These are phyloP conservation scores for Dioscorea zingiberensis DNA, from an alignment of 106 monocot genomes.

Conservation along the genomic window DNA sequence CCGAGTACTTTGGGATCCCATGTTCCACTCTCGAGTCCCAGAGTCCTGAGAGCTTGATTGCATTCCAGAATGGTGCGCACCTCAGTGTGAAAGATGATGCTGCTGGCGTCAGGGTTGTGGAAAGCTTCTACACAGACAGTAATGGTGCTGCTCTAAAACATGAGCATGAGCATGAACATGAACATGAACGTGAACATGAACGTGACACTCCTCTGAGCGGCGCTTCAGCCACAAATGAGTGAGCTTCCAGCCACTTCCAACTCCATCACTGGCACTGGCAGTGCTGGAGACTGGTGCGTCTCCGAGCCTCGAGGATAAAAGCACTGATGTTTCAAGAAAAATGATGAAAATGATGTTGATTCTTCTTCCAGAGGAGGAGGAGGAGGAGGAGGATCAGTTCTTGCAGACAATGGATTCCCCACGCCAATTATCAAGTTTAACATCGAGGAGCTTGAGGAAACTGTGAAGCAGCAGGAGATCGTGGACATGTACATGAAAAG, in stretches of 20 bases:
- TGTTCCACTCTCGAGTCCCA: slow-evolving; percentile 33
- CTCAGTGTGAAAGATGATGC: slow-evolving; percentile 20
- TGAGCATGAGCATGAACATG: slow-evolving; percentile 5
- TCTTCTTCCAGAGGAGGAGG: slow-evolving; percentile 14
- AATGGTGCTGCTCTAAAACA: slow-evolving; percentile 9
- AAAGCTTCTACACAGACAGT: slow-evolving; percentile 23
- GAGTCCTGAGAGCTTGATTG: slow-evolving; percentile 18
- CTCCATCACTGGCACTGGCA: slow-evolving; percentile 10
- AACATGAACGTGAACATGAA: too few relatives aligned
- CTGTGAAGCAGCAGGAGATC: slow-evolving; percentile 70
- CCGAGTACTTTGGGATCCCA: slow-evolving; percentile 51
- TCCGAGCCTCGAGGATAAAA: slow-evolving; percentile 21
- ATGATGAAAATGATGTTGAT: slow-evolving; percentile 31
- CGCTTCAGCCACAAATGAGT: neutral
- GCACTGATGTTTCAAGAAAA: slow-evolving; percentile 17
- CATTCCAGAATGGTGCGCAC: slow-evolving; percentile 4
- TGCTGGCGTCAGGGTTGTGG: slow-evolving; percentile 42
- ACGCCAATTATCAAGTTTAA: slow-evolving; percentile 50
- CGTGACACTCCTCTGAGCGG: slow-evolving; percentile 27
- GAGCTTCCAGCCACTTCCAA: slow-evolving; percentile 7
- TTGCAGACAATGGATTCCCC: slow-evolving; percentile 6
- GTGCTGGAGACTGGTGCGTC: slow-evolving; percentile 9
- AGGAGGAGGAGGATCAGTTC: too few relatives aligned
- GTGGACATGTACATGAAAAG: slow-evolving; percentile 93
- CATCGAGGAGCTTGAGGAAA: slow-evolving; percentile 27